Base-by-base conservation (phyloP, 1,284 basidiomycete genomes). In the Paramarasmius palmivorus region DNA sequence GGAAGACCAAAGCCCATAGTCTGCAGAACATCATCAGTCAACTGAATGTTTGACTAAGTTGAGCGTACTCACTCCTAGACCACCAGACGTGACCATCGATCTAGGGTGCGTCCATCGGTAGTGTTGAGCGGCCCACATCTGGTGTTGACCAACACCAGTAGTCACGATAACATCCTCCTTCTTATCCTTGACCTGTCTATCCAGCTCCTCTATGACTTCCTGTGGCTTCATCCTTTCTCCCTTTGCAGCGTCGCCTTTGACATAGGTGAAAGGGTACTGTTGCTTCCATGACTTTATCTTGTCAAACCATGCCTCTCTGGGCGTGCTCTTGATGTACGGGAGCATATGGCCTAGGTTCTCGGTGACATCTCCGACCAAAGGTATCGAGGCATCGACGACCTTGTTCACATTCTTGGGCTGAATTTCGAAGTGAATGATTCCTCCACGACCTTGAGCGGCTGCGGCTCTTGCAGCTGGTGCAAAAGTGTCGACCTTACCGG, bases 321-420 rank as follows among this genome's bases (percentile, higher is more conserved):
- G 79, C 12, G 83, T 73, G 22, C 70, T 65, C 55, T 82, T 69
- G 64, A 98, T 87, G 72, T 92, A 73, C 4, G 93, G 93, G 20
- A 98, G 86, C 59, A 98, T 82, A 37, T 87, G 78, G 20, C 80
- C 83, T 58, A 99, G 74, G 69, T 93, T 96, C 47, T 87, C 74
- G 23, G 92, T 82, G 52, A 98, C 95, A 68, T 99, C 96, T 50
- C 96, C 96, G 49, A 98, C 83, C 62, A 99, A 82, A 50, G 97
- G 93, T 57, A 98, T 92, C 47, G 91, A 88, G 23, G 97, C 95
- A 62, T 99, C 88, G 50, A 99, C 86, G 57, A 99, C 95, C 76
- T 99, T 99, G 84, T 99, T 99, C 75, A 99, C 85, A 77, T 99
- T 99, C 81, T 99, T 98, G 48, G 96, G 93, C 77, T 90, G 89